Percentiles rank a stretch among this genome's conserved stretches.
Evolutionary conservation across 345 rosid species (phyloP).

Genomic region (Gossypium thurberi): DNA sequence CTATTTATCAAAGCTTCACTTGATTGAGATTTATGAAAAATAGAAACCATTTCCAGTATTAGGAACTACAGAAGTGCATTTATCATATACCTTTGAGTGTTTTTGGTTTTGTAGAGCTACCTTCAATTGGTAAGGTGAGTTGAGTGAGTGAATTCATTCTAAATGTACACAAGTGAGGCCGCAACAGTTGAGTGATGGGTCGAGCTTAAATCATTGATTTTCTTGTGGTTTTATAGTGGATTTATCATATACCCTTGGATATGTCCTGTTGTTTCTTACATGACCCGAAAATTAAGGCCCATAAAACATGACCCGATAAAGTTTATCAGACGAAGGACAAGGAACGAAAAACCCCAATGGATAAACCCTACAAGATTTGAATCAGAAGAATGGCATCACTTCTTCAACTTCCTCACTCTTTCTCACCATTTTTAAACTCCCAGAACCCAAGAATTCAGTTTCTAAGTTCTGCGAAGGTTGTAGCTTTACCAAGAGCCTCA

Average conservation of each 20-base stretch:
- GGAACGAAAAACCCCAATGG: conserved; percentile 13
- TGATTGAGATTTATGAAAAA: too few species aligned
- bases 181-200: too few species aligned
- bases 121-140: too few species aligned
- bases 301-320: conserved; percentile 15
- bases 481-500: conserved; percentile 28
- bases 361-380: conserved; percentile 28
- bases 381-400: conserved; percentile 7
- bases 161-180: too few species aligned
- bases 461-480: not conserved
- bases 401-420: conserved; percentile 2
- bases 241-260: conserved; percentile 9
- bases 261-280: not conserved
- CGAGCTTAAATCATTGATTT: too few species aligned
- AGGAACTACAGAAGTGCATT: too few species aligned
- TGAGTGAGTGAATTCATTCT: too few species aligned
- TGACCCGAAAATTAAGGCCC: conserved; percentile 8
- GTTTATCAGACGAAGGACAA: not conserved
- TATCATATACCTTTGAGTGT: too few species aligned
- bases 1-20: too few species aligned
- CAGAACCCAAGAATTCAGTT: conserved; percentile 6
- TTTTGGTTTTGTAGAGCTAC: too few species aligned
- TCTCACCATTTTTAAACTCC: conserved; percentile 13
- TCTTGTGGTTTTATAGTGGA: too few species aligned
- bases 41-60: too few species aligned